These are phyloP conservation scores for Isabelozyma heimii DNA, from an alignment of 805 yeast species.

Conservation along the genomic window DNA sequence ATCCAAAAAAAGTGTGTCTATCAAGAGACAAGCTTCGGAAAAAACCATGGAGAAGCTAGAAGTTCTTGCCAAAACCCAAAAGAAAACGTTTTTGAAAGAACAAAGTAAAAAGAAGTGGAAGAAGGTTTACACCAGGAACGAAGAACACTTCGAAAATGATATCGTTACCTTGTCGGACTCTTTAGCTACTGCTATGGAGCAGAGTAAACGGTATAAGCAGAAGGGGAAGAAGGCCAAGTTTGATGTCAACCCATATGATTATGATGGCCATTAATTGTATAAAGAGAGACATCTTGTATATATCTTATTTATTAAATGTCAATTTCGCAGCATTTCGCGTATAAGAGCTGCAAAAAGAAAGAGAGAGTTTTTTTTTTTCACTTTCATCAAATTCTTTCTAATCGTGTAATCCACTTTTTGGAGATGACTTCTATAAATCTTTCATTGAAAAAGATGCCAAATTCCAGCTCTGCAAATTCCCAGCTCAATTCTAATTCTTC, in stretches of 20 bases:
- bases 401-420: too few relatives aligned
- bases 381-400: too few relatives aligned
- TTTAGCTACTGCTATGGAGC: constrained; percentile 30
- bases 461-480: background rate
- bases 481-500: background rate
- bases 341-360: background rate
- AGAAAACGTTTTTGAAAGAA: constrained; percentile 36
- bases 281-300: constrained; percentile 1
- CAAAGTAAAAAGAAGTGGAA: constrained; percentile 33
- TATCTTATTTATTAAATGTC: background rate
- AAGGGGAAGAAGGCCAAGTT: constrained; percentile 25
- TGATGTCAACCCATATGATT: constrained; percentile 14
- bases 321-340: background rate
- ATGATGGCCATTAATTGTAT: constrained; percentile 16
- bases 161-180: constrained; percentile 23
- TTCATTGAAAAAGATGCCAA: background rate
- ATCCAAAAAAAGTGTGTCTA: constrained; percentile 32
- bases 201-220: constrained; percentile 26
- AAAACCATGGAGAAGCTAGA: constrained; percentile 32
- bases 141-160: constrained; percentile 24
- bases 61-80: constrained; percentile 32
- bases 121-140: constrained; percentile 23
- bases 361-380: too few relatives aligned
- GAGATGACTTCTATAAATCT: too few relatives aligned
- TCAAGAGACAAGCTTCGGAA: constrained; percentile 28